phyloP scores from a whole-genome alignment of 768 basidiomycete genomes.

The Tricholoma saponaceum region DNA sequence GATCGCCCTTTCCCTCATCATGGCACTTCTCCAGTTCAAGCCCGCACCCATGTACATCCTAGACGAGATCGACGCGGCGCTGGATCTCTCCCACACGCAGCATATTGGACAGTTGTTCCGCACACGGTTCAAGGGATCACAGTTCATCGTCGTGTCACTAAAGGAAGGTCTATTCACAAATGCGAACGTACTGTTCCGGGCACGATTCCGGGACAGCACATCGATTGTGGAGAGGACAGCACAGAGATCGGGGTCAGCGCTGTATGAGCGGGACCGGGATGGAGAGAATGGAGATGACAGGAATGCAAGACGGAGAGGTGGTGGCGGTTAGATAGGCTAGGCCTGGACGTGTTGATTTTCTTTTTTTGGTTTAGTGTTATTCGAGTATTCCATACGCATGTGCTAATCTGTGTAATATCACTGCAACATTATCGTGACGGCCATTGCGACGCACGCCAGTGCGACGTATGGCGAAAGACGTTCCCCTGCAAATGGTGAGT shows the following conservation, averaged over 20 bases:
- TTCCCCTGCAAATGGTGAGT: conserved; percentile 57
- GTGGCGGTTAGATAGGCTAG: conserved; percentile 20
- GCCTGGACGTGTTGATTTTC: background rate
- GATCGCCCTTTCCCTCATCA: conserved; percentile 96
- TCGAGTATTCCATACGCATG: background rate
- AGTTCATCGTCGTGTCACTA: conserved; percentile 96
- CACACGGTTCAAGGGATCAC: conserved; percentile 94
- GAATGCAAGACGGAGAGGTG: conserved; percentile 25
- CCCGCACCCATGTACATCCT: conserved; percentile 99
- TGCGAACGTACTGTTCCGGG: conserved; percentile 92
- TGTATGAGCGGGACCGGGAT: conserved; percentile 32
- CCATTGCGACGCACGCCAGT: conserved; percentile 92
- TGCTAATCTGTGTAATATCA: conserved; percentile 20
- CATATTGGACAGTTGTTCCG: conserved; percentile 98
- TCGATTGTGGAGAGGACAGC: conserved; percentile 82
- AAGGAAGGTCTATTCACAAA: conserved; percentile 98
- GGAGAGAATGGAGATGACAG: conserved; percentile 26
- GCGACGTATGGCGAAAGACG: conserved; percentile 95
- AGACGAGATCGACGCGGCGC: conserved; percentile 97
- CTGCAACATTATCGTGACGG: conserved; percentile 52
- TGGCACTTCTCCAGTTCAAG: conserved; percentile 99
- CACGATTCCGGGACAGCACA: conserved; percentile 92
- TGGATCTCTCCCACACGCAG: conserved; percentile 94
- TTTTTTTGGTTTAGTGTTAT: background rate
- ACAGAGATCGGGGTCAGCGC: conserved; percentile 52